Base-by-base conservation (phyloP, 1,284 basidiomycete species). In the Sporisorium iseilematis-ciliati region DNA sequence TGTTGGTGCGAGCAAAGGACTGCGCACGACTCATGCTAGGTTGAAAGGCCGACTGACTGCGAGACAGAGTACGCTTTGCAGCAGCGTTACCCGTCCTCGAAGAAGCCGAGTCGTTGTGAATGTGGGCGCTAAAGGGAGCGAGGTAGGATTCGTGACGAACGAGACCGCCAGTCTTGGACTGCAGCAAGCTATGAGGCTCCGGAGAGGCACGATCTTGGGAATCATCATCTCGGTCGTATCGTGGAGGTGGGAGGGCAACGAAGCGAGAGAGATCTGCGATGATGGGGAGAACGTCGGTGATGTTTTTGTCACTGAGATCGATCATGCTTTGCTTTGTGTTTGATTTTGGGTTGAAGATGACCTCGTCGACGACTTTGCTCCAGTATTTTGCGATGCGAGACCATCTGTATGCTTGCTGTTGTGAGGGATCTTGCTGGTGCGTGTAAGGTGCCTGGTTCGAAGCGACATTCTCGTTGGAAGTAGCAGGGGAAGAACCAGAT, bases 101-200 rank as follows among this genome's bases (percentile, higher is more conserved):
- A 12, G 57, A 57, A 35, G 57, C 43, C 0, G 51, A 21, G 26
- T 74, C 65, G 58, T 69, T 68, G 55, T 65, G 61, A 29, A 68
- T 62, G 45, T 69, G 50, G 10, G 66, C 63, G 53, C 72, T 75
- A 56, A 70, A 75, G 7, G 72, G 72, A 31, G 72, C 66, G 14
- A 75, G 59, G 43, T 69, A 66, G 29, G 72, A 75, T 53, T 69
- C 72, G 55, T 75, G 72, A 8, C 72, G 72, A n/a, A 66, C 53
- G 18, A 75, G 61, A 20, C 72, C 72, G 7, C 66, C 67, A 2
- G 62, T 51, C 38, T 70, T 70, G 33, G 72, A 70, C 49, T 75
- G 63, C 5, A 70, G 49, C 31, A 75, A 38, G 45, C n/a, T 50
- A 14, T 59, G 59, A 6, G 69, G 56, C 11, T 59, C 59, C 2